Conservation (phyloP, 371 early-diverging fungal species). For the Mucor velutinosus region DNA sequence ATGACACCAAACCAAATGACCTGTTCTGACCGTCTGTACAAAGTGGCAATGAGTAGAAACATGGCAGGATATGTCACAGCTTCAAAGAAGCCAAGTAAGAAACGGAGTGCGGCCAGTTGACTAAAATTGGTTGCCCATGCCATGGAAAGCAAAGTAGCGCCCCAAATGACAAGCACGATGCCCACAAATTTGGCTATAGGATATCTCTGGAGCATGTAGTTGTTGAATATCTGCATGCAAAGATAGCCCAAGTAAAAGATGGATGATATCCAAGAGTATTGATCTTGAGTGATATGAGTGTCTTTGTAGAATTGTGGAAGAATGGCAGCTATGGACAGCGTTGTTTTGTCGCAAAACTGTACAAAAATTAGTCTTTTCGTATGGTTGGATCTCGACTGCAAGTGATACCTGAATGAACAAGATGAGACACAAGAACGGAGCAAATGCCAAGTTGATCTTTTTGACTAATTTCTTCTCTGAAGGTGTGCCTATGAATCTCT, state of each 20-base stretch:
- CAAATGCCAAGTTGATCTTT: neutral
- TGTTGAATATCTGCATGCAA: constrained; percentile 27
- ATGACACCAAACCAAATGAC: constrained; percentile 34
- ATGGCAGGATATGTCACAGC: constrained; percentile 39
- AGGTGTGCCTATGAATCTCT: neutral
- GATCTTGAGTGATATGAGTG: constrained; percentile 19
- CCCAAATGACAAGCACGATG: constrained; percentile 20
- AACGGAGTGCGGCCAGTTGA: constrained; percentile 29
- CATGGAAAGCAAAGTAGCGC: constrained; percentile 21
- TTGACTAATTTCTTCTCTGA: constrained; percentile 1
- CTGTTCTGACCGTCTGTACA: constrained; percentile 41
- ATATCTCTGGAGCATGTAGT: constrained; percentile 19
- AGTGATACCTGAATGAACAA: neutral
- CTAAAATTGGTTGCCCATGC: constrained; percentile 24
- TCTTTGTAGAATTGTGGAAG: constrained; percentile 33
- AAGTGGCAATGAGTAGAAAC: constrained; percentile 31
- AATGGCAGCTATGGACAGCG: constrained; percentile 31
- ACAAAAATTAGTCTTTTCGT: neutral
- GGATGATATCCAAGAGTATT: constrained; percentile 38
- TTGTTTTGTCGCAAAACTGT: constrained; percentile 5
- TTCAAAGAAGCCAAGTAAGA: constrained; percentile 42
- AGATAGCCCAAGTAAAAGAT: constrained; percentile 17
- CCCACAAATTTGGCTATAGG: constrained; percentile 19
- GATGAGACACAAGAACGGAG: neutral
- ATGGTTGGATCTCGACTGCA: too few species aligned